phyloP scores from a whole-genome alignment of 495 filamentous ascomycete genomes.

The Chaetomium tenue region DNA sequence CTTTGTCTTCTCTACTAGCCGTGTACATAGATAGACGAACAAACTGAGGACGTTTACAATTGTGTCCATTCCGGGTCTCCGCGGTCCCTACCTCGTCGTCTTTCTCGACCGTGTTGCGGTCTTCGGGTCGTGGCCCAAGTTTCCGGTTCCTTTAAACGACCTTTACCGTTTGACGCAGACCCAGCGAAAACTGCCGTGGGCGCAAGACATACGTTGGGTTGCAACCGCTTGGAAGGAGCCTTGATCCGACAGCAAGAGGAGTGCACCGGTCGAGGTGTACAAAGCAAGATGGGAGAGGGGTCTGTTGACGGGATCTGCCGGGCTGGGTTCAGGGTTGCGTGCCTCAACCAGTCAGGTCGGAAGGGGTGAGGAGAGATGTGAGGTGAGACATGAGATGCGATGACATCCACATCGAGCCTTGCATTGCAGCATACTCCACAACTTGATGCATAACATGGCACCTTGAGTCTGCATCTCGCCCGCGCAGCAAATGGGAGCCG shows the following conservation, averaged over 20 bases:
- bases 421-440: constrained; percentile 13
- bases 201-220: background rate
- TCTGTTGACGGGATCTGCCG: constrained; percentile 3
- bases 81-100: background rate
- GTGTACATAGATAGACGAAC: constrained; percentile 16
- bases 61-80: background rate
- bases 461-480: constrained; percentile 6
- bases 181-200: constrained; percentile 2
- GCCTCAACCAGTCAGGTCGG: constrained; percentile 14
- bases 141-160: background rate
- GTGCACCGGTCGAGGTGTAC: background rate
- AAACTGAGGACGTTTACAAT: background rate
- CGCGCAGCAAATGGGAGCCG: constrained; percentile 5
- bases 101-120: background rate
- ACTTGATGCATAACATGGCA: background rate
- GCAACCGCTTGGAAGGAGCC: constrained; percentile 9
- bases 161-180: background rate
- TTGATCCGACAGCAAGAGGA: constrained; percentile 6
- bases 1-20: background rate
- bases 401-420: constrained; percentile 14
- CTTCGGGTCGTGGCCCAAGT: background rate
- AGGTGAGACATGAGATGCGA: constrained; percentile 12
- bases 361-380: background rate
- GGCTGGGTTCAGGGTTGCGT: constrained; percentile 7
- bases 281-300: background rate